Conservation (phyloP, 2,329 filamentous ascomycete genomes). For the Teratosphaeria epicoccoides region DNA sequence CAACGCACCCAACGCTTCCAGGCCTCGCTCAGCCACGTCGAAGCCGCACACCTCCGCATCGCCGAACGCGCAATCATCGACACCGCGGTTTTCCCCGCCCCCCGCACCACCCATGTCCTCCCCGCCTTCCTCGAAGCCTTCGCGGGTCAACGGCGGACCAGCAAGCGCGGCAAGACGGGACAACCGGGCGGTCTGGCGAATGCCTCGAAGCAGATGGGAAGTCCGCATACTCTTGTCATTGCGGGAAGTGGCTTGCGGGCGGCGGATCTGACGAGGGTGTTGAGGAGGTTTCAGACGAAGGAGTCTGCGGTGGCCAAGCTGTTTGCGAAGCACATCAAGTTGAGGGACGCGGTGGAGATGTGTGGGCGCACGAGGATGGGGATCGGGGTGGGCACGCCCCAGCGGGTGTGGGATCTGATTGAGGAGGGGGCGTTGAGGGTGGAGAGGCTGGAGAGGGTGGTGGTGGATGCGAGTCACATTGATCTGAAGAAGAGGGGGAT, state of each 20-base stretch:
- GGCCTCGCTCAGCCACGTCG: slow-evolving; percentile 68
- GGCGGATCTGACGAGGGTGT: slow-evolving; percentile 66
- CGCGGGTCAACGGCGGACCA: slow-evolving; percentile 29
- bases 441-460: slow-evolving; percentile 54
- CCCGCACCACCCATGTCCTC: slow-evolving; percentile 60
- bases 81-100: slow-evolving; percentile 61
- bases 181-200: slow-evolving; percentile 28
- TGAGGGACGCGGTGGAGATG: slow-evolving; percentile 72
- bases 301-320: slow-evolving; percentile 74
- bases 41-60: slow-evolving; percentile 72
- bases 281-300: slow-evolving; percentile 71
- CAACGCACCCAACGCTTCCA: slow-evolving; percentile 70
- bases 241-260: slow-evolving; percentile 74
- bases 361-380: slow-evolving; percentile 60
- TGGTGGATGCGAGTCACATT: slow-evolving; percentile 85
- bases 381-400: slow-evolving; percentile 83
- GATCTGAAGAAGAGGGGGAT: slow-evolving; percentile 91
- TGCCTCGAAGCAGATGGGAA: slow-evolving; percentile 53
- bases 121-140: slow-evolving; percentile 64
- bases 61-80: slow-evolving; percentile 72
- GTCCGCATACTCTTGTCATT: slow-evolving; percentile 75
- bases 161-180: neutral
- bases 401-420: slow-evolving; percentile 69
- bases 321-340: slow-evolving; percentile 97
- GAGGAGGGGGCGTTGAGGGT: slow-evolving; percentile 53